Evolutionary conservation across 257 asterid genomes (phyloP).

Genomic region (Gentiana straminea): DNA sequence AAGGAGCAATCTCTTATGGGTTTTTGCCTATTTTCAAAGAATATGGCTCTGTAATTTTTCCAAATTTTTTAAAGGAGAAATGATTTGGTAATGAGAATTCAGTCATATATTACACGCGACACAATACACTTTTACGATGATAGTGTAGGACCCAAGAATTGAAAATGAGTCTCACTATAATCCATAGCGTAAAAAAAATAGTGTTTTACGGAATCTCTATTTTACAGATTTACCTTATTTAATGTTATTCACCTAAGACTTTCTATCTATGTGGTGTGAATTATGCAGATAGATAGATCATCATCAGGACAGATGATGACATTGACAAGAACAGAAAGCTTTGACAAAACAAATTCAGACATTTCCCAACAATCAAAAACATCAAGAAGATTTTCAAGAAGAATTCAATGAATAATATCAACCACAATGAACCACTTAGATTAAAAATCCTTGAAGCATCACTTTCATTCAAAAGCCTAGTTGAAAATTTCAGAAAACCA

Average conservation of each 20-base stretch:
- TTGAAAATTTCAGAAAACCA: constrained; percentile 24
- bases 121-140: no score
- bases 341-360: constrained; percentile 26
- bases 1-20: background rate
- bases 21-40: background rate
- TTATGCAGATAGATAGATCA: constrained; percentile 20
- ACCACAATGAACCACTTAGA: constrained; percentile 49
- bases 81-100: no score
- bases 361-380: constrained; percentile 17
- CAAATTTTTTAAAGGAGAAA: no score
- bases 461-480: constrained; percentile 59
- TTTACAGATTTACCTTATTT: no score
- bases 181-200: no score
- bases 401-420: constrained; percentile 45
- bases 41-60: no score
- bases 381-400: constrained; percentile 32
- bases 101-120: no score
- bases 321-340: constrained; percentile 16
- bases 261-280: constrained; percentile 4
- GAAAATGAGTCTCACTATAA: no score
- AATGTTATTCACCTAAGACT: no score
- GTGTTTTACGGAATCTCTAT: no score
- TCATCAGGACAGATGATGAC: constrained; percentile 31
- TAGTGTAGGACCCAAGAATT: no score
- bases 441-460: constrained; percentile 36